A percentile compares a stretch with the other conserved stretches of the same genome.
These are phyloP conservation scores for Rhizopus microsporus DNA, from an alignment of 371 early-diverging fungal genomes.

Conservation along the genomic window DNA sequence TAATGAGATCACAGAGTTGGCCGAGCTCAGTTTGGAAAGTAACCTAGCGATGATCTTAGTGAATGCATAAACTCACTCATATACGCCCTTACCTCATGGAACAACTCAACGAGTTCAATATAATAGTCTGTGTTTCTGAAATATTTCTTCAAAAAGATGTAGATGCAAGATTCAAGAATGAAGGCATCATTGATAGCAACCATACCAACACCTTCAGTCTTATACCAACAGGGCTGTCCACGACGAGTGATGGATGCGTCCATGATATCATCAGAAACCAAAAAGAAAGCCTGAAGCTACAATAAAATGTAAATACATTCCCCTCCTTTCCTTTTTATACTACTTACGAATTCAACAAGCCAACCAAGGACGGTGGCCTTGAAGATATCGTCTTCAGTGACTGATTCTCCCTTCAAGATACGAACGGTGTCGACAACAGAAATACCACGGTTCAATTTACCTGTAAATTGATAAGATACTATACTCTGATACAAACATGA, in stretches of 20 bases:
- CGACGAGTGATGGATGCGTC: conserved; percentile 93
- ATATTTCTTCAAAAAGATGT: conserved; percentile 89
- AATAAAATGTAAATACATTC: neutral
- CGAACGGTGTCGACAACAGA: conserved; percentile 88
- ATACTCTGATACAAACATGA: neutral
- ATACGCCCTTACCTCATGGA: conserved; percentile 75
- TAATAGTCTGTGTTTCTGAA: conserved; percentile 85
- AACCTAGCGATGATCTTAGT: conserved; percentile 36
- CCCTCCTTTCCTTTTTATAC: neutral
- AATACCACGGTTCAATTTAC: conserved; percentile 97
- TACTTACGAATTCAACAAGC: conserved; percentile 89
- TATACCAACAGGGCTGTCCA: conserved; percentile 97
- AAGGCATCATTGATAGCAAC: conserved; percentile 96
- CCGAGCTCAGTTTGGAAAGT: conserved; percentile 97
- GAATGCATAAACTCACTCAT: neutral
- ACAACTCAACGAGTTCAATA: conserved; percentile 85
- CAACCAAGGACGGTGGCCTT: conserved; percentile 92
- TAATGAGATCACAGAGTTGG: conserved; percentile 94
- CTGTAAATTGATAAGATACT: conserved; percentile 32
- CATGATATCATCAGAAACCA: conserved; percentile 98
- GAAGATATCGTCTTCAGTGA: conserved; percentile 80
- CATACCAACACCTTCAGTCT: conserved; percentile 78
- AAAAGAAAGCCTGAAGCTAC: conserved; percentile 96
- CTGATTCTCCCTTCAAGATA: conserved; percentile 70
- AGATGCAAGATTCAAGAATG: conserved; percentile 89